Conservation (phyloP, 495 filamentous ascomycete genomes). For the Wilcoxina mikolae region DNA sequence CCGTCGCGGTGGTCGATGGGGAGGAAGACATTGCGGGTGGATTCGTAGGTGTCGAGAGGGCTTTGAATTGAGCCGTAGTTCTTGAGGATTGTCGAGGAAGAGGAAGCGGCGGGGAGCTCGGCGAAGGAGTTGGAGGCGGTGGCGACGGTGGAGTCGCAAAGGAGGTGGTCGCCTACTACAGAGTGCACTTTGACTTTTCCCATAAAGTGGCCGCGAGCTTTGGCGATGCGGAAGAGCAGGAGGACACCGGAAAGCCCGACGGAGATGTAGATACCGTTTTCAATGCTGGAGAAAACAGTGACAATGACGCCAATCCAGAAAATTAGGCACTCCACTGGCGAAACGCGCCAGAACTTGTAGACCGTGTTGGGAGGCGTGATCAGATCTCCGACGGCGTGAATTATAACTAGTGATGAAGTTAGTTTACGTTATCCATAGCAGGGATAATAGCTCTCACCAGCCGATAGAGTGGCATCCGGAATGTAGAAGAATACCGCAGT, state of each 20-base stretch:
- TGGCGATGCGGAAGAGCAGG: slow-evolving; percentile 67
- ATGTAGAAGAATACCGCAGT: slow-evolving; percentile 93
- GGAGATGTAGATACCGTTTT: slow-evolving; percentile 84
- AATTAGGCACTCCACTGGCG: slow-evolving; percentile 76
- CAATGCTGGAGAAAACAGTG: slow-evolving; percentile 75
- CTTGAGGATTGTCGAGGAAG: slow-evolving; percentile 1
- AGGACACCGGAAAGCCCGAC: slow-evolving; percentile 59
- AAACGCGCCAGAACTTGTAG: slow-evolving; percentile 92
- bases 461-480: slow-evolving; percentile 68
- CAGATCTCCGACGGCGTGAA: slow-evolving; percentile 89
- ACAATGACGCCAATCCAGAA: slow-evolving; percentile 92
- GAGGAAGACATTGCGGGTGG: slow-evolving; percentile 64
- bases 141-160: background rate
- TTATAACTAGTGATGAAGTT: too few relatives aligned
- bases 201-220: slow-evolving; percentile 74
- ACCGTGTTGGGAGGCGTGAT: slow-evolving; percentile 88
- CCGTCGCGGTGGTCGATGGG: slow-evolving; percentile 78
- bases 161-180: slow-evolving; percentile 72
- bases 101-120: background rate
- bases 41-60: slow-evolving; percentile 35
- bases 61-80: slow-evolving; percentile 5
- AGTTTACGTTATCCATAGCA: too few relatives aligned
- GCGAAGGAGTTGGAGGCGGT: slow-evolving; percentile 11
- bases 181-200: slow-evolving; percentile 83
- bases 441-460: too few relatives aligned